These are phyloP conservation scores for Leccinum pachyderme DNA, from an alignment of 1,284 basidiomycete genomes.

Conservation along the genomic window DNA sequence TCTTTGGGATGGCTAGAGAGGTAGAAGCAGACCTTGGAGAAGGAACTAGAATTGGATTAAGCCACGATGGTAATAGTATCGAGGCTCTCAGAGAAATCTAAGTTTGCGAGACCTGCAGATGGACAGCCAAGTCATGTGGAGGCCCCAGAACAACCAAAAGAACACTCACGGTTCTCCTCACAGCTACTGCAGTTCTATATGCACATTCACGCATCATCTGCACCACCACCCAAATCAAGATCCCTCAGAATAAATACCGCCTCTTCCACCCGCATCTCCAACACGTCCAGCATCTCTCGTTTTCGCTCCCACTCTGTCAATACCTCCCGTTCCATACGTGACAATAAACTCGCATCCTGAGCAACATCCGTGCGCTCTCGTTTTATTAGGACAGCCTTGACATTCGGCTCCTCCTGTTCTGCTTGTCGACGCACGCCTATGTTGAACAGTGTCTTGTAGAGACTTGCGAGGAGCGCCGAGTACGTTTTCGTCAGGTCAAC, in stretches of 20 bases:
- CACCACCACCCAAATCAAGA: constrained; percentile 37
- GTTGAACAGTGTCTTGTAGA: constrained; percentile 90
- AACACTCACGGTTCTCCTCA: too few species aligned
- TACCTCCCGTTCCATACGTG: constrained; percentile 68
- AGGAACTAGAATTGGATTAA: too few species aligned
- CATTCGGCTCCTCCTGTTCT: constrained; percentile 64
- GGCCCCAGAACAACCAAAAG: too few species aligned
- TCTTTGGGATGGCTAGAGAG: too few species aligned
- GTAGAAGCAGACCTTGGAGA: too few species aligned
- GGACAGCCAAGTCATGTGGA: too few species aligned
- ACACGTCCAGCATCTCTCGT: constrained; percentile 66
- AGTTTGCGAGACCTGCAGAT: too few species aligned
- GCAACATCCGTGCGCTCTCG: constrained; percentile 78
- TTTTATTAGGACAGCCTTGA: constrained; percentile 75
- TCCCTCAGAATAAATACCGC: constrained; percentile 84
- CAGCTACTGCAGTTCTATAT: background rate
- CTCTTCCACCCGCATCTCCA: constrained; percentile 82
- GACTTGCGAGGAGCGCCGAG: constrained; percentile 66
- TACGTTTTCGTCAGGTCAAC: constrained; percentile 84
- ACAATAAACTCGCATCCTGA: constrained; percentile 66
- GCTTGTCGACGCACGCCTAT: constrained; percentile 68
- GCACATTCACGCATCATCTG: constrained; percentile 22
- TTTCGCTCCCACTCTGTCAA: constrained; percentile 67
- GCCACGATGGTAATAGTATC: too few species aligned
- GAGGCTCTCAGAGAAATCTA: too few species aligned